Evolutionary conservation across 164 flowering plant genomes (phyloP), one percentile per base, ranked within the genome.

Genomic region (Stephania cephalantha): DNA sequence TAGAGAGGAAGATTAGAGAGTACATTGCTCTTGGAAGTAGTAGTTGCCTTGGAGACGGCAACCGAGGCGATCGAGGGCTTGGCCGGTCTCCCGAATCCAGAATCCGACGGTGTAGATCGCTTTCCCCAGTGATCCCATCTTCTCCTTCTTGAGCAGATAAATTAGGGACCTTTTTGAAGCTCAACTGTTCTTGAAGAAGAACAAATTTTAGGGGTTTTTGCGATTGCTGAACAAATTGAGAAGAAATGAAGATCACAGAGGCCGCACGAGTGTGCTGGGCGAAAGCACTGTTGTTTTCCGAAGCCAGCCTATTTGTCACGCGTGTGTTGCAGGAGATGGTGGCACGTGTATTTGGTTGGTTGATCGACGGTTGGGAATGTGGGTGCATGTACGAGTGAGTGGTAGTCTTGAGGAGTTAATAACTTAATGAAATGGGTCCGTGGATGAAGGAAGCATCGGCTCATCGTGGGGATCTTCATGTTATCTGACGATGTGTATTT

Each of bases 81-180:
- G 97, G 45, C 97, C 97, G 20, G 94, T 90, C 79, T 92, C 97
- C 15, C 97, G 87, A 81, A 92, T 88, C 97, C 97, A 92, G 86
- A 92, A 89, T 75, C 95, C 97, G 29, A 92, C 90, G 74, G 91
- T 86, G 87, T 92, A 92, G 68, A 90, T 79, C 65, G 95, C 97
- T 84, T 71, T 86, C 29, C 96, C 93, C 12, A 91, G 79, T 55
- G 89, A 87, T 42, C 93, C 96, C 96, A 91, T 91, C 69, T 77
- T 77, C 69, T 71, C 50, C 68, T 22, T 12, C 55, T 70, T 44
- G 61, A 35, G 55, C 55, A 50, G 55, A 9, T 50, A 50, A 50
- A 50, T 50, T 50, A 50, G 15, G 4, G 55, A 7, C 4, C 55
- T 50, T 50, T 50, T 48, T 48, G 2, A 2, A 8, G 9, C 13